Conservation (phyloP, 2,329 filamentous ascomycete genomes). For the Pestalotiopsis fici region DNA sequence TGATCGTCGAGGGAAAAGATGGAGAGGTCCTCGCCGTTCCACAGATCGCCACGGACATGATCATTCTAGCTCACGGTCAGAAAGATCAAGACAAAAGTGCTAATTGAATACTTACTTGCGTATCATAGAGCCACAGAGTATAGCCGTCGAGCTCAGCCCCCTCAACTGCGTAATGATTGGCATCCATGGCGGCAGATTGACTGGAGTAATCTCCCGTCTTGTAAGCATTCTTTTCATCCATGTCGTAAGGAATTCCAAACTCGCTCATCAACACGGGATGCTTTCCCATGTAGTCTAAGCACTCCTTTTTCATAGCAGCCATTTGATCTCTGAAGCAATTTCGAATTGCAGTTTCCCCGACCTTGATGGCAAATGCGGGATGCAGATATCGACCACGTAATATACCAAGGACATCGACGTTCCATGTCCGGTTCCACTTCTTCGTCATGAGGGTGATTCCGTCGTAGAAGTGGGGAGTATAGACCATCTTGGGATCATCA, state of each 20-base stretch:
- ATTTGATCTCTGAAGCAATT: constrained; percentile 93
- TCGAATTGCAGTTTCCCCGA: constrained; percentile 90
- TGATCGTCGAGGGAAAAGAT: constrained; percentile 86
- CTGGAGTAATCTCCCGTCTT: constrained; percentile 93
- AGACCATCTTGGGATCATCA: constrained; percentile 87
- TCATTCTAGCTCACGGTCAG: constrained; percentile 60
- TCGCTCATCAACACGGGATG: constrained; percentile 91
- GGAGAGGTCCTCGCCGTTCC: constrained; percentile 97
- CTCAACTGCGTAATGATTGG: constrained; percentile 92
- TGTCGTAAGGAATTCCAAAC: constrained; percentile 97
- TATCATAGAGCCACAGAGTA: constrained; percentile 85
- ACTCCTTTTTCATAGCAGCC: constrained; percentile 79
- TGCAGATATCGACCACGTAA: constrained; percentile 85
- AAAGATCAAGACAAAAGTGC: neutral
- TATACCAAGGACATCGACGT: constrained; percentile 92
- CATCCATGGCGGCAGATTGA: constrained; percentile 90
- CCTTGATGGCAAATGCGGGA: constrained; percentile 87
- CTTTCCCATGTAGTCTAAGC: constrained; percentile 81
- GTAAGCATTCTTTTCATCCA: constrained; percentile 96
- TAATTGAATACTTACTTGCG: constrained; percentile 51
- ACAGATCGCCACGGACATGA: constrained; percentile 87
- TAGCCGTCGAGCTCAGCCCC: constrained; percentile 82
- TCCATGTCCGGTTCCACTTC: constrained; percentile 98
- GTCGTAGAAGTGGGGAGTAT: constrained; percentile 95
- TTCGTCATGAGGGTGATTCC: constrained; percentile 96